phyloP scores from a whole-genome alignment of 345 rosid genomes.

The Rhodamnia rubescens region DNA sequence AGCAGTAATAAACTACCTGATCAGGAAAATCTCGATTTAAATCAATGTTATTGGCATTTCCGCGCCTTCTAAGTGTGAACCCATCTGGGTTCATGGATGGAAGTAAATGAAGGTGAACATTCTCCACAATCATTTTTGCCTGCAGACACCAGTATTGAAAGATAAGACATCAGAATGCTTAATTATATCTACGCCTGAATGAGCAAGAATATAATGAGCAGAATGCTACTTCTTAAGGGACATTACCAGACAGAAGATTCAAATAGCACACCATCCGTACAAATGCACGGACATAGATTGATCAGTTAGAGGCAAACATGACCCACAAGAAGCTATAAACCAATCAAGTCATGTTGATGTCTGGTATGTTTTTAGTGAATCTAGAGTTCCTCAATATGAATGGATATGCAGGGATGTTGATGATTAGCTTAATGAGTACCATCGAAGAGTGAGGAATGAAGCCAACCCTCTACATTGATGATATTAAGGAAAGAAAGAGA shows the following conservation, averaged over 20 bases:
- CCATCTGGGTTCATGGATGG: slow-evolving; percentile 99
- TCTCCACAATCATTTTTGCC: slow-evolving; percentile 70
- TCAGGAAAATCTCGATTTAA: slow-evolving; percentile 96
- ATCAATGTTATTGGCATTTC: slow-evolving; percentile 80
- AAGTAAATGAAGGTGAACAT: slow-evolving; percentile 83
- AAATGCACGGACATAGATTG: background rate
- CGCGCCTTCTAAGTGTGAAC: slow-evolving; percentile 52
- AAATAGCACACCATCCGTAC: background rate
- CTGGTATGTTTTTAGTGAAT: background rate
- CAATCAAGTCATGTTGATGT: background rate
- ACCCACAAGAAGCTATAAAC: background rate
- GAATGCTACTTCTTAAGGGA: background rate
- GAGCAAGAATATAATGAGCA: background rate
- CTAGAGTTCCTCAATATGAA: background rate
- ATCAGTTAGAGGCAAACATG: background rate
- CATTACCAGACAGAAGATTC: background rate
- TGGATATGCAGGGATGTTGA: background rate
- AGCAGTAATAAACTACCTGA: slow-evolving; percentile 44
- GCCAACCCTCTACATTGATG: background rate
- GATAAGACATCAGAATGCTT: background rate
- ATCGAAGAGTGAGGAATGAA: background rate
- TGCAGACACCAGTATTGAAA: slow-evolving; percentile 16
- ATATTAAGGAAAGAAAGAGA: background rate
- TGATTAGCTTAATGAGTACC: background rate
- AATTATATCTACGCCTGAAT: background rate